Conservation (phyloP, 306 rosid species). For the Heteromeles arbutifolia region DNA sequence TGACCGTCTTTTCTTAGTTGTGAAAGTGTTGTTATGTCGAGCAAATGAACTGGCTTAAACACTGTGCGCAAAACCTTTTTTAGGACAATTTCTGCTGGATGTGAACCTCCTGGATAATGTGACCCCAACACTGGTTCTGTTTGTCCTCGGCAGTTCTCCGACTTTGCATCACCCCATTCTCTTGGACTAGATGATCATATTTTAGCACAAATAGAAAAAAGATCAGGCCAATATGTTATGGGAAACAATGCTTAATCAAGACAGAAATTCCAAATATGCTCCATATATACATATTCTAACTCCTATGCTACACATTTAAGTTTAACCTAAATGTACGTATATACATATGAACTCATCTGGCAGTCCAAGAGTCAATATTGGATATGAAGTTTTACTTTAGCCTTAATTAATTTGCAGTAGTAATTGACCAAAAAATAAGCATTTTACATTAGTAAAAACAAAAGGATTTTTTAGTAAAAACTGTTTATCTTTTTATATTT, state of each 20-base stretch:
- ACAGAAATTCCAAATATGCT: neutral
- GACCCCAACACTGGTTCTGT: neutral
- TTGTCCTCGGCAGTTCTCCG: neutral
- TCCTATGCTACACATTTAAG: neutral
- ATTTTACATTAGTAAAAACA: too few relatives aligned
- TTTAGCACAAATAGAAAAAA: neutral
- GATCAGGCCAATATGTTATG: neutral
- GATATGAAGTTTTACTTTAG: neutral
- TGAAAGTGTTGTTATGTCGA: slow-evolving; percentile 16
- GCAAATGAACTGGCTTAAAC: slow-evolving; percentile 20
- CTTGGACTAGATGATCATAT: neutral
- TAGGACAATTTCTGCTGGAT: slow-evolving; percentile 2
- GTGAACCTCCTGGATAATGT: neutral
- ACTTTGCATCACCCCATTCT: slow-evolving; percentile 8
- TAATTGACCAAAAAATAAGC: neutral
- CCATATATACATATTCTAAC: neutral
- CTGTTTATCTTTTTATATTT: too few relatives aligned
- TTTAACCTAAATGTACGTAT: too few relatives aligned
- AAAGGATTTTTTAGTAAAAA: too few relatives aligned
- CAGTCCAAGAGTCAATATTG: neutral
- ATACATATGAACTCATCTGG: too few relatives aligned
- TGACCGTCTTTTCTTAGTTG: slow-evolving; percentile 22
- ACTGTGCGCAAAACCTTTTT: slow-evolving; percentile 1
- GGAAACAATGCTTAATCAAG: neutral
- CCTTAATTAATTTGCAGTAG: neutral